Base-by-base conservation (phyloP, 345 rosid genomes). In the Salix arbutifolia region DNA sequence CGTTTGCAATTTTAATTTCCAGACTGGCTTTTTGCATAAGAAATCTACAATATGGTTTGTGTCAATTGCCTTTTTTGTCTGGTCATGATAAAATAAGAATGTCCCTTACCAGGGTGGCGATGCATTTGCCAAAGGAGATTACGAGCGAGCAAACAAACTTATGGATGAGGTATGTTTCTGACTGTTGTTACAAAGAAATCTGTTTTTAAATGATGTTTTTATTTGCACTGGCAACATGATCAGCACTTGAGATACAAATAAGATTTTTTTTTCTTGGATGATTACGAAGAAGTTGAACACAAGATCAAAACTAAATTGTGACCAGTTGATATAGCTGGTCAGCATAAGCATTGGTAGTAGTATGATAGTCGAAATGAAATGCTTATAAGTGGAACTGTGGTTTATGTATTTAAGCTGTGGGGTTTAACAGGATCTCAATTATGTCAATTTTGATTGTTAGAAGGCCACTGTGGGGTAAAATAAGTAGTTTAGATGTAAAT, bases 101-200 rank as follows among this genome's bases (percentile, higher is more conserved):
- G 16, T 67, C 67, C 25, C 69, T 76, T 83, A 70, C 40, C 87
- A 90, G 94, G 92, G 92, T 58, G 76, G 78, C 60, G 79, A 76
- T 67, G 86, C 94, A 72, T 87, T 87, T 65, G 76, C 75, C 0
- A 82, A 75, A 21, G 90, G 83, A 58, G 87, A 90, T 44, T 60
- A 56, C 38, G 87, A 28, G 71, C 83, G 40, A 68, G 87, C 90
- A 30, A 71, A 74, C 82, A 86, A 83, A 81, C 84, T 87, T 31
- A 77, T 87, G 75, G 84, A 86, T 52, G 5, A 82, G 88, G 94
- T 90, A 79, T 67, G 48, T 46, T 74, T 76, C 65, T 37, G 31
- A 65, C 73, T 68, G 21, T 50, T 31, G 8, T 70, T 19, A 14
- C 6, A 42, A 13, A 61, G n/a, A 21, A 31, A 16, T 31, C 8